Evolutionary conservation across 2,329 filamentous ascomycete species (phyloP).

Genomic region (Calonectria montana): DNA sequence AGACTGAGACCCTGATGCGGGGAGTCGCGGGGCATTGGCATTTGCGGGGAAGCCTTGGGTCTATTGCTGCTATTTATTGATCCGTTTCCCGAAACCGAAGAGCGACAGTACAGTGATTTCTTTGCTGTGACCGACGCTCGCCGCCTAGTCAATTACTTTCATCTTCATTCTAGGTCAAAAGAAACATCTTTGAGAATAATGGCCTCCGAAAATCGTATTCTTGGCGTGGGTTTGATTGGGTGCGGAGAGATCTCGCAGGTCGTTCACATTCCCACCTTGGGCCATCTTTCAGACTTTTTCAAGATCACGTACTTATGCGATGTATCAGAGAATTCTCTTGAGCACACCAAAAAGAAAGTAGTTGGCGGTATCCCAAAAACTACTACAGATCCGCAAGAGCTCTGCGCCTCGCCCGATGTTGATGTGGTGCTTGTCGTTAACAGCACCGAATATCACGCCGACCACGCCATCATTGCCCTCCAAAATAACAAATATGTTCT

Average conservation of each 20-base stretch:
- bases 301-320: conserved; percentile 63
- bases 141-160: too few relatives aligned
- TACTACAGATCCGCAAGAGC: conserved; percentile 52
- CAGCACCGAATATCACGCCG: conserved; percentile 64
- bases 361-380: conserved; percentile 34
- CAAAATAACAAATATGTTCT: conserved; percentile 66
- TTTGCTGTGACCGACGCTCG: too few relatives aligned
- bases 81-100: not conserved
- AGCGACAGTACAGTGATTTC: not conserved
- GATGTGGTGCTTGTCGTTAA: conserved; percentile 66
- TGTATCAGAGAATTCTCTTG: conserved; percentile 50
- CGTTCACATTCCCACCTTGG: conserved; percentile 64
- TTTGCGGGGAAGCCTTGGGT: not conserved
- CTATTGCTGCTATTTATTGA: not conserved
- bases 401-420: conserved; percentile 56
- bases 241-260: conserved; percentile 64
- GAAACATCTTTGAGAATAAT: not conserved
- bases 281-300: conserved; percentile 57
- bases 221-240: conserved; percentile 55
- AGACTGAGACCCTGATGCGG: not conserved
- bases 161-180: not conserved
- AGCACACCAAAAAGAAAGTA: conserved; percentile 40
- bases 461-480: conserved; percentile 63
- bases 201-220: not conserved
- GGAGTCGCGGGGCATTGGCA: not conserved